A percentile compares a stretch with the other conserved stretches of the same genome.
phyloP scores from a whole-genome alignment of 73 alveolate species.

The Durusdinium trenchii region DNA sequence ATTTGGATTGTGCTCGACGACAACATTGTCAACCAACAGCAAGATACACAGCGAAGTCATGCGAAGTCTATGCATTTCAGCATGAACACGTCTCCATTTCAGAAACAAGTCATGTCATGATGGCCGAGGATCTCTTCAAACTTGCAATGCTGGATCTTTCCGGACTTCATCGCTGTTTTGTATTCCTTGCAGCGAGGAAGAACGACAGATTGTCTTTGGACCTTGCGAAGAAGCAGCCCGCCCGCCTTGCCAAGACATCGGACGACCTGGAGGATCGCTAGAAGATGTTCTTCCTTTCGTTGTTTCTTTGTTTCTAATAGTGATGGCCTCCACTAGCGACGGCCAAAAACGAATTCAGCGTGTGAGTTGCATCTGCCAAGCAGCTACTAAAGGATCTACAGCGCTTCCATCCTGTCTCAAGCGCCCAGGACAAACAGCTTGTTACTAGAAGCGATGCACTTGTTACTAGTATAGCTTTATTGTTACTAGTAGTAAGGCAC shows the following conservation, averaged over 20 bases:
- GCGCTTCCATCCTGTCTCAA: constrained; percentile 77
- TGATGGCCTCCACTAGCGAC: not conserved
- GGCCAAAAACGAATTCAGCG: too few species aligned
- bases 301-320: not conserved
- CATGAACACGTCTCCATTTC: not conserved
- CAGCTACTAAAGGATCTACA: constrained; percentile 70
- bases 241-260: constrained; percentile 75
- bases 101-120: not conserved
- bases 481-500: not conserved
- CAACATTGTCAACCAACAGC: not conserved
- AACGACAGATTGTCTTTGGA: not conserved
- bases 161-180: constrained; percentile 87
- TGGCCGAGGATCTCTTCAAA: constrained; percentile 59
- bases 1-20: not conserved
- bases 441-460: not conserved
- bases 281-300: not conserved
- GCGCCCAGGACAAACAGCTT: not conserved
- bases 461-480: not conserved
- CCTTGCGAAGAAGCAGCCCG: not conserved
- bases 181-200: constrained; percentile 38
- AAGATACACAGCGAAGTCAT: not conserved
- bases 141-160: constrained; percentile 94
- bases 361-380: constrained; percentile 11
- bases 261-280: constrained; percentile 42
- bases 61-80: not conserved